Conservation (phyloP, 352 stramenopile genomes). For the Pythium insidiosum region DNA sequence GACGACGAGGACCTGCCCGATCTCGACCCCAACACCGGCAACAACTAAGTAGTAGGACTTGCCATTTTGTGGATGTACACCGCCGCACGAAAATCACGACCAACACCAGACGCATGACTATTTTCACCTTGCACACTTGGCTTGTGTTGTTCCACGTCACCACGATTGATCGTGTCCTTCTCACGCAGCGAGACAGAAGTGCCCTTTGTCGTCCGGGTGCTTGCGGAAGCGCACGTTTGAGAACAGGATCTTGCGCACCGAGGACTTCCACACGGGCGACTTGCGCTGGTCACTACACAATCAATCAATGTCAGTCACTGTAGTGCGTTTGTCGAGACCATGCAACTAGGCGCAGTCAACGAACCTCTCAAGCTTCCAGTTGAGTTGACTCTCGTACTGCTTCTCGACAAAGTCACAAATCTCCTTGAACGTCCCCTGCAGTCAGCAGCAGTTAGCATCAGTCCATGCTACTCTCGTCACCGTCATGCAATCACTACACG, state of each 20-base stretch:
- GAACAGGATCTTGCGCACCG: slow-evolving; percentile 86
- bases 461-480: slow-evolving; percentile 25
- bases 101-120: too few species aligned
- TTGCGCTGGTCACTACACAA: slow-evolving; percentile 63
- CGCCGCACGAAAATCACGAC: too few species aligned
- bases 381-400: slow-evolving; percentile 81
- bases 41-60: background rate
- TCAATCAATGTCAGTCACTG: background rate
- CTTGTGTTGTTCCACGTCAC: too few species aligned
- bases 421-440: slow-evolving; percentile 78
- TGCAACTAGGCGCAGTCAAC: too few species aligned
- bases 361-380: slow-evolving; percentile 87
- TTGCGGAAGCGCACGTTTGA: slow-evolving; percentile 82
- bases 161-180: background rate
- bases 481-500: too few species aligned
- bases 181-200: slow-evolving; percentile 67
- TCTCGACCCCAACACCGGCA: slow-evolving; percentile 52
- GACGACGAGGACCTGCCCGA: slow-evolving; percentile 84
- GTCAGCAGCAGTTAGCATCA: background rate
- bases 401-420: slow-evolving; percentile 87
- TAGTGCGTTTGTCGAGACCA: background rate
- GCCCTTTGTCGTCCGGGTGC: slow-evolving; percentile 55
- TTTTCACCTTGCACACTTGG: too few species aligned
- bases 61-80: too few species aligned
- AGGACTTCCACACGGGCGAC: slow-evolving; percentile 86